A percentile compares a stretch with the other conserved stretches of the same genome.
Evolutionary conservation across 495 filamentous ascomycete species (phyloP).

Genomic region (Talaromyces stipitatus): DNA sequence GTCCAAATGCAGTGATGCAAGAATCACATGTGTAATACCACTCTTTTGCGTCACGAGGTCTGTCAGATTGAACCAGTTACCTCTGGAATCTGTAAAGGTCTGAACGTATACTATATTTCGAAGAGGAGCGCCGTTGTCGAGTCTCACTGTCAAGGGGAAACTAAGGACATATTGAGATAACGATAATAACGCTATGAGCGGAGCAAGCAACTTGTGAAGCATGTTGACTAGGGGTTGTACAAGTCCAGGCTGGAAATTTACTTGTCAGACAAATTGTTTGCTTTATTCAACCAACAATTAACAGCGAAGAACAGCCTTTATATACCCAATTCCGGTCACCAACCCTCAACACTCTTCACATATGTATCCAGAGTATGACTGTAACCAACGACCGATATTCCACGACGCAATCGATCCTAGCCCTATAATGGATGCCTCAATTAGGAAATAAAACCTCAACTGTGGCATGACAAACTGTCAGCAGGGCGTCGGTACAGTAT

Average conservation of each 20-base stretch:
- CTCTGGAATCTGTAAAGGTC: slow-evolving; percentile 1
- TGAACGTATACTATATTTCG: slow-evolving; percentile 1
- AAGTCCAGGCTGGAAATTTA: not conserved
- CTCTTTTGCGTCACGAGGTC: slow-evolving; percentile 17
- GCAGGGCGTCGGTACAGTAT: not conserved
- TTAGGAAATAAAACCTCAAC: not conserved
- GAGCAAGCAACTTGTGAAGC: not conserved
- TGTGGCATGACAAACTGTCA: not conserved
- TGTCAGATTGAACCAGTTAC: not conserved
- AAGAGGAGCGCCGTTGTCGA: not conserved
- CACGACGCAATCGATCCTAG: not conserved
- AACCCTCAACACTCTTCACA: not conserved
- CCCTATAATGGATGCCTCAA: not conserved
- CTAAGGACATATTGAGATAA: not conserved
- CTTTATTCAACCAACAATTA: not conserved
- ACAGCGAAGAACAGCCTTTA: not conserved
- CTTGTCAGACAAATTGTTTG: not conserved
- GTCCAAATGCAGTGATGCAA: slow-evolving; percentile 77
- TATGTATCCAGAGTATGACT: not conserved
- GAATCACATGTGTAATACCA: slow-evolving; percentile 63
- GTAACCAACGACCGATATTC: not conserved
- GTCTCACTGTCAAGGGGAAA: not conserved
- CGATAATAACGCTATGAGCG: not conserved
- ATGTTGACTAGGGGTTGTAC: not conserved
- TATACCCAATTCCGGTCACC: not conserved